These are phyloP conservation scores for Ustilago crameri DNA, from an alignment of 1,284 basidiomycete species.

Conservation along the genomic window DNA sequence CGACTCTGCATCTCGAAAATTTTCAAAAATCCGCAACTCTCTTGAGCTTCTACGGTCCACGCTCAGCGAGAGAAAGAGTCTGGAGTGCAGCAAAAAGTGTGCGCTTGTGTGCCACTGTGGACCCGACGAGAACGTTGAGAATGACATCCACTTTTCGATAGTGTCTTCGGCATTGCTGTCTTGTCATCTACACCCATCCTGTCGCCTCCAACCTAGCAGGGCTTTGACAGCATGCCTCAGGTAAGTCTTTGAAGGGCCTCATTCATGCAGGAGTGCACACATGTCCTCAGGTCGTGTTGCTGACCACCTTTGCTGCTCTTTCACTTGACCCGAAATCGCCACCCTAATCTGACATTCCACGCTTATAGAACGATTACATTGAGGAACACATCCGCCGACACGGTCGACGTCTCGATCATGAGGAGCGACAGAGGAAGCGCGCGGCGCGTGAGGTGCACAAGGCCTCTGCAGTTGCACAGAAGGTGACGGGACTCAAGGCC, in stretches of 20 bases:
- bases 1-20: neutral
- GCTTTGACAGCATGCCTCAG: constrained; percentile 46
- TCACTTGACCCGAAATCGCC: constrained; percentile 3
- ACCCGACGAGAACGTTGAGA: too few relatives aligned
- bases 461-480: constrained; percentile 86
- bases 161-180: constrained; percentile 5
- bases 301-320: neutral
- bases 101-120: too few relatives aligned
- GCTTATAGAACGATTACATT: constrained; percentile 70
- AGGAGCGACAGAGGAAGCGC: constrained; percentile 77
- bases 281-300: neutral
- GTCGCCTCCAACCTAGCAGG: constrained; percentile 4
- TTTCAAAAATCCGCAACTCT: constrained; percentile 1
- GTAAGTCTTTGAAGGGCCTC: constrained; percentile 11
- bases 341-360: neutral
- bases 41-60: neutral
- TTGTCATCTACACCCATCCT: constrained; percentile 6
- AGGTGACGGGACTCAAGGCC: constrained; percentile 95
- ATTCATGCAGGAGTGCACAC: neutral
- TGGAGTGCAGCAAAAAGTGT: too few relatives aligned
- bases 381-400: constrained; percentile 69
- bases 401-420: constrained; percentile 67
- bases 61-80: neutral
- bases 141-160: constrained; percentile 3
- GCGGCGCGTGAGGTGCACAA: constrained; percentile 92